A percentile compares a stretch with the other conserved stretches of the same genome.
Conservation (phyloP, 306 rosid species). For the Prunus mira region DNA sequence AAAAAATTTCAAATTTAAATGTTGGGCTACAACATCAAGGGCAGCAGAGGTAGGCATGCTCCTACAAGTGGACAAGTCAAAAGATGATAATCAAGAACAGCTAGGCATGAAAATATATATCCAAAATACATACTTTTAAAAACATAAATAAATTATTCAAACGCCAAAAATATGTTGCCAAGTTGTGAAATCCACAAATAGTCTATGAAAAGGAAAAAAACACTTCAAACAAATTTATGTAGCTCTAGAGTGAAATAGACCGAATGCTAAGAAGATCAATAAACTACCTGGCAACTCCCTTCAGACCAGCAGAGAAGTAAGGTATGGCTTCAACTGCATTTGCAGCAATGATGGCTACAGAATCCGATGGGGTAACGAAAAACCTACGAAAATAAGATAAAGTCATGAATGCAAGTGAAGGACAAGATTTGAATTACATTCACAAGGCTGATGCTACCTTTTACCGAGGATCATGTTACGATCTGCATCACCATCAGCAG, state of each 20-base stretch:
- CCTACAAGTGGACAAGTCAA: constrained; percentile 47
- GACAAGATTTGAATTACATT: constrained; percentile 10
- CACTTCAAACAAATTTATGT: background rate
- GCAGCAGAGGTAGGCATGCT: constrained; percentile 99
- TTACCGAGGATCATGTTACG: constrained; percentile 98
- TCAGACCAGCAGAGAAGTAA: constrained; percentile 86
- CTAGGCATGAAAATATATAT: background rate
- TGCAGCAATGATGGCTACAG: constrained; percentile 98
- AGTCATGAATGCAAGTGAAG: constrained; percentile 12
- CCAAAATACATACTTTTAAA: background rate
- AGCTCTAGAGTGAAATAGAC: background rate
- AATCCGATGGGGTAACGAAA: constrained; percentile 98
- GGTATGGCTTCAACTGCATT: constrained; percentile 98
- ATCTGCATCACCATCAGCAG: constrained; percentile 99
- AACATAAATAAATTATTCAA: background rate
- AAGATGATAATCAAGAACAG: background rate
- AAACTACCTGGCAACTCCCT: constrained; percentile 97
- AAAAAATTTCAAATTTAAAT: constrained; percentile 85
- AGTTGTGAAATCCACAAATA: background rate
- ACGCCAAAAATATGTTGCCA: background rate
- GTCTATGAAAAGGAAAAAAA: background rate
- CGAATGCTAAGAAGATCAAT: background rate
- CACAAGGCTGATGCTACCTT: constrained; percentile 49
- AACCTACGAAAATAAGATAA: constrained; percentile 48
- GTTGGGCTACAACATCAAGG: constrained; percentile 95